These are phyloP conservation scores for Trypanosoma avium DNA, from an alignment of 208 protist species.

Conservation along the genomic window DNA sequence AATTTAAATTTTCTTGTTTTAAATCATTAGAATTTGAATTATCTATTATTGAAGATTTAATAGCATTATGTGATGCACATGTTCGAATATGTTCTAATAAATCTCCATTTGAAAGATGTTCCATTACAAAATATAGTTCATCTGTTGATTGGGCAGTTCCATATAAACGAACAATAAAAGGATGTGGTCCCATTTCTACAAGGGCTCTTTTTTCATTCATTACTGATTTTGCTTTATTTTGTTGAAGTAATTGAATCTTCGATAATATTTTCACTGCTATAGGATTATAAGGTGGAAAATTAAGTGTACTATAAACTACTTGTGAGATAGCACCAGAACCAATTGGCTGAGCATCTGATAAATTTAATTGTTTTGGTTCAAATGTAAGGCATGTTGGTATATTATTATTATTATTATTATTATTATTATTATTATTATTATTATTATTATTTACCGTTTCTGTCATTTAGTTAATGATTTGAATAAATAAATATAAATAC, in stretches of 20 bases:
- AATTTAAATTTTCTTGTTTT: slow-evolving; percentile 23
- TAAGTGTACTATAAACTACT: slow-evolving; percentile 61
- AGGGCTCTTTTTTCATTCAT: slow-evolving; percentile 88
- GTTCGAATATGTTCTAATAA: slow-evolving; percentile 87
- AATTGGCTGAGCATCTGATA: slow-evolving; percentile 50
- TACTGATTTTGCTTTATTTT: slow-evolving; percentile 71
- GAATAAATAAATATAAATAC: not conserved
- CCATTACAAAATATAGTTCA: slow-evolving; percentile 93
- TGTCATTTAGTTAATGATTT: not conserved
- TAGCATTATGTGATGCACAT: slow-evolving; percentile 5
- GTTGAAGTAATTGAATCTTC: slow-evolving; percentile 88
- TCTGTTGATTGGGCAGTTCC: slow-evolving; percentile 88
- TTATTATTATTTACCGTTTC: not conserved
- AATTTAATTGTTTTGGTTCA: slow-evolving; percentile 54
- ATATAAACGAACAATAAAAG: slow-evolving; percentile 81
- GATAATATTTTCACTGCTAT: slow-evolving; percentile 89
- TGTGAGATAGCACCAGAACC: slow-evolving; percentile 85
- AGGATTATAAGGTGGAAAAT: slow-evolving; percentile 17
- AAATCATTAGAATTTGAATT: not conserved
- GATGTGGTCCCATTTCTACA: slow-evolving; percentile 57
- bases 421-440: no score
- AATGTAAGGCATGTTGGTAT: slow-evolving; percentile 37
- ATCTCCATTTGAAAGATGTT: slow-evolving; percentile 93
- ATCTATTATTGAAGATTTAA: not conserved
- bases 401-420: not conserved